These are phyloP conservation scores for Talaromyces sp. DNA, from an alignment of 2,329 filamentous ascomycete species.

Conservation along the genomic window DNA sequence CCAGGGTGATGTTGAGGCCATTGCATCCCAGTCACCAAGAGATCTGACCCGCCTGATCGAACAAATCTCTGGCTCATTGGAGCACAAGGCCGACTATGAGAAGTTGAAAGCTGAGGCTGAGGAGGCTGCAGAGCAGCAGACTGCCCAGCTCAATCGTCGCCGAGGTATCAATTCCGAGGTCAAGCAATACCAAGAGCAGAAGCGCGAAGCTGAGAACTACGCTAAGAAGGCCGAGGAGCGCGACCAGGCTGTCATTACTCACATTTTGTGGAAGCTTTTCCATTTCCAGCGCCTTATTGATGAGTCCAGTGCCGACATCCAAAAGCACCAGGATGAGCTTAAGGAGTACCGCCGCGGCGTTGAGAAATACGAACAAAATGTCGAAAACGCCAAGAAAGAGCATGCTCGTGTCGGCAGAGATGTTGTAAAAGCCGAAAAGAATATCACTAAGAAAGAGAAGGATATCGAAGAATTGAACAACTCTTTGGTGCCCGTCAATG, in stretches of 20 bases:
- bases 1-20: conserved; percentile 95
- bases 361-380: conserved; percentile 76
- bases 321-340: conserved; percentile 90
- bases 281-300: conserved; percentile 94
- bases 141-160: conserved; percentile 82
- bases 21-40: conserved; percentile 91
- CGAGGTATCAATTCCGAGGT: conserved; percentile 97
- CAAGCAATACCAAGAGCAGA: conserved; percentile 96
- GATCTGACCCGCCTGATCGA: conserved; percentile 93
- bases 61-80: conserved; percentile 94
- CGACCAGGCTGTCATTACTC: conserved; percentile 87
- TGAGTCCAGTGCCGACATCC: conserved; percentile 84
- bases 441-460: conserved; percentile 82
- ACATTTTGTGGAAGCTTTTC: conserved; percentile 95
- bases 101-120: conserved; percentile 83
- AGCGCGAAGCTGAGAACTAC: conserved; percentile 91
- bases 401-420: conserved; percentile 76
- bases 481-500: conserved; percentile 82
- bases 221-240: conserved; percentile 87
- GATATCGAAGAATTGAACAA: conserved; percentile 86
- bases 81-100: conserved; percentile 94
- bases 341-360: conserved; percentile 90
- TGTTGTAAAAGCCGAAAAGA: conserved; percentile 78
- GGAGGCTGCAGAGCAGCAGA: conserved; percentile 83
- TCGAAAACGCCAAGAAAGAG: conserved; percentile 82